phyloP scores from a whole-genome alignment of 2,329 filamentous ascomycete species.

The Xylariaceae sp. region DNA sequence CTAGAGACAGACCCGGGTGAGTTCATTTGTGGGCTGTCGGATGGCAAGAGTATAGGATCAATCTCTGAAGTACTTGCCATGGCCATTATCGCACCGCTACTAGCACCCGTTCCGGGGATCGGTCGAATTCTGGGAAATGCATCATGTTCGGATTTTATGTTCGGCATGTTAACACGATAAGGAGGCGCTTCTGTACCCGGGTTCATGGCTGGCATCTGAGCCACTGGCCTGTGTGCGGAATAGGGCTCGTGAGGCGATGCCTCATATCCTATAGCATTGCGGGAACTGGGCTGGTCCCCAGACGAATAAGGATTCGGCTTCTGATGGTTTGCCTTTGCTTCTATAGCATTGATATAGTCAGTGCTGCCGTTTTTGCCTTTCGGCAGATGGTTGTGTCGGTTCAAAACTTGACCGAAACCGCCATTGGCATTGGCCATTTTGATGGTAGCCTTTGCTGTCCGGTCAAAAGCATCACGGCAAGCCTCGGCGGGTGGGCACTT shows the following conservation, averaged over 20 bases:
- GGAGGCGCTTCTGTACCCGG: conserved; percentile 21
- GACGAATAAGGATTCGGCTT: conserved; percentile 18
- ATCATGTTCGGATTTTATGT: conserved; percentile 36
- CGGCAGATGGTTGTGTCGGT: conserved; percentile 27
- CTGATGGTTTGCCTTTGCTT: conserved; percentile 30
- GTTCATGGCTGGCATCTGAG: conserved; percentile 25
- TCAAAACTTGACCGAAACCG: conserved; percentile 58
- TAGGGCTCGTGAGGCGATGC: conserved; percentile 24
- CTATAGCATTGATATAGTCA: conserved; percentile 30
- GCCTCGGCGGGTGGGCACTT: conserved; percentile 94
- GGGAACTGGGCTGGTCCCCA: conserved; percentile 23
- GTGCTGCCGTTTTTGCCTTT: conserved; percentile 25
- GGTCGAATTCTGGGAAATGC: conserved; percentile 36
- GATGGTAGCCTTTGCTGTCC: conserved; percentile 91
- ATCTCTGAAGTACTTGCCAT: conserved; percentile 34
- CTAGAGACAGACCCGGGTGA: conserved; percentile 33
- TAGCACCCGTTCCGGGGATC: conserved; percentile 37
- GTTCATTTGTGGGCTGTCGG: conserved; percentile 36
- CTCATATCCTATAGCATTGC: conserved; percentile 22
- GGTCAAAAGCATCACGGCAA: conserved; percentile 88
- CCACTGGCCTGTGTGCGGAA: conserved; percentile 18
- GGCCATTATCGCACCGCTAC: conserved; percentile 35
- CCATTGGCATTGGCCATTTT: conserved; percentile 89
- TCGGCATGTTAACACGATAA: conserved; percentile 29
- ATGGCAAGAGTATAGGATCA: conserved; percentile 42